Percentiles rank a stretch among this genome's conserved stretches.
phyloP scores from a whole-genome alignment of 2,329 filamentous ascomycete genomes.

The Karstenula rhodostoma region DNA sequence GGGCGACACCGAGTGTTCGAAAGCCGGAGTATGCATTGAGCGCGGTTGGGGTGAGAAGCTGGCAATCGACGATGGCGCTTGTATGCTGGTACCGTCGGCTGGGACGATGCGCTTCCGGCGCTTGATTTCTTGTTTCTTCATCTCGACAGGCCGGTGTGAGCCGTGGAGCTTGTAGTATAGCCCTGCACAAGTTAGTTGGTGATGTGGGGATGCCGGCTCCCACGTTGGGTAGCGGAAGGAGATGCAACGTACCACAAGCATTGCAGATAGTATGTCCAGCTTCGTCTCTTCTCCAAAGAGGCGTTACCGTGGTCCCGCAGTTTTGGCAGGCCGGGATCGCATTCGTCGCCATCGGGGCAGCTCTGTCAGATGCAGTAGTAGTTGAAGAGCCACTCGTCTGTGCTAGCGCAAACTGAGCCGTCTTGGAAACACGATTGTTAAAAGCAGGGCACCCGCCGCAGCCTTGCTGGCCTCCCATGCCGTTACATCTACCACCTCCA shows the following conservation, averaged over 20 bases:
- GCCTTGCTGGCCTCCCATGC: slow-evolving; percentile 91
- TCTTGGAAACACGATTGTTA: slow-evolving; percentile 95
- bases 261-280: slow-evolving; percentile 98
- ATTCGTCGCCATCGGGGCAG: slow-evolving; percentile 45
- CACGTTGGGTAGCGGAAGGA: slow-evolving; percentile 8
- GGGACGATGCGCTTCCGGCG: slow-evolving; percentile 93
- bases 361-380: slow-evolving; percentile 26
- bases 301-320: slow-evolving; percentile 94
- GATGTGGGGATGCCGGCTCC: not conserved
- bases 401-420: slow-evolving; percentile 72
- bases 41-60: slow-evolving; percentile 41
- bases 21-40: slow-evolving; percentile 37
- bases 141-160: slow-evolving; percentile 90
- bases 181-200: slow-evolving; percentile 61
- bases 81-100: slow-evolving; percentile 59
- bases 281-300: slow-evolving; percentile 93
- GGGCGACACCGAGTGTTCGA: slow-evolving; percentile 46
- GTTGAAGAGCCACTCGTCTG: slow-evolving; percentile 43
- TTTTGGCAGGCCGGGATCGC: slow-evolving; percentile 95
- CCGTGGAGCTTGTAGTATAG: slow-evolving; percentile 97
- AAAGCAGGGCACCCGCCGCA: slow-evolving; percentile 96
- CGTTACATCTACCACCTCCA: slow-evolving; percentile 93
- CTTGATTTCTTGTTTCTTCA: slow-evolving; percentile 99
- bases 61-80: slow-evolving; percentile 37
- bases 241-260: slow-evolving; percentile 80